phyloP scores from a whole-genome alignment of 2,329 filamentous ascomycete genomes.

The Chaetomiaceae sp. region DNA sequence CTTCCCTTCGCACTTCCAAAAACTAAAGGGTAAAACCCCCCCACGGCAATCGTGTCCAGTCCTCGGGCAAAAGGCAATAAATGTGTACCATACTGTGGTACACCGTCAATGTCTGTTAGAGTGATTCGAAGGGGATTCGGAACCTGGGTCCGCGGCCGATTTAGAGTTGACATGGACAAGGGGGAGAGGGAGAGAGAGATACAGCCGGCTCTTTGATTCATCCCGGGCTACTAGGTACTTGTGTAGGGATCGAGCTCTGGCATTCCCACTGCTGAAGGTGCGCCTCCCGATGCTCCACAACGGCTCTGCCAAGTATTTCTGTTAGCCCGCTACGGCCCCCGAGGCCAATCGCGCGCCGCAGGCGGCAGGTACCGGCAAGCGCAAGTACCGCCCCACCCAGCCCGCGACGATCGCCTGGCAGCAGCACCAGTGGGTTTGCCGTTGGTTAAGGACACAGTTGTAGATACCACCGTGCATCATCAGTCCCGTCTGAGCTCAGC shows the following conservation, averaged over 20 bases:
- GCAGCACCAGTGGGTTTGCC: constrained; percentile 15
- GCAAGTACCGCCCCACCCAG: constrained; percentile 17
- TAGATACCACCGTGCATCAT: constrained; percentile 16
- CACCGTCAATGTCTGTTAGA: neutral
- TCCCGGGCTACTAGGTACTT: neutral
- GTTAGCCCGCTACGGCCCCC: neutral
- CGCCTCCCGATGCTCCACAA: neutral
- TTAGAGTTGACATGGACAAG: neutral
- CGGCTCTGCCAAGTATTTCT: neutral
- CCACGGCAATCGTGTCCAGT: too few relatives aligned
- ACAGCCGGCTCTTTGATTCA: neutral
- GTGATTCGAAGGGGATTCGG: neutral
- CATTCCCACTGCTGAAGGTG: neutral
- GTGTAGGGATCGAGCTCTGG: constrained; percentile 3
- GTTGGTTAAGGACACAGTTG: constrained; percentile 30
- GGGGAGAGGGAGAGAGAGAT: neutral
- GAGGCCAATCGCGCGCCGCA: too few relatives aligned
- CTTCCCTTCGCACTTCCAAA: too few relatives aligned
- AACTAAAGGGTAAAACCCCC: too few relatives aligned
- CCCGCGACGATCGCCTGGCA: constrained; percentile 11
- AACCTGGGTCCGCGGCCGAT: neutral
- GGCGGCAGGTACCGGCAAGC: neutral
- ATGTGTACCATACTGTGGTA: too few relatives aligned
- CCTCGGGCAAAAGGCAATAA: too few relatives aligned
- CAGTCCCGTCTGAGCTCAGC: constrained; percentile 19